Conservation (phyloP, 768 basidiomycete genomes). For the Kwoniella mangroviensis region DNA sequence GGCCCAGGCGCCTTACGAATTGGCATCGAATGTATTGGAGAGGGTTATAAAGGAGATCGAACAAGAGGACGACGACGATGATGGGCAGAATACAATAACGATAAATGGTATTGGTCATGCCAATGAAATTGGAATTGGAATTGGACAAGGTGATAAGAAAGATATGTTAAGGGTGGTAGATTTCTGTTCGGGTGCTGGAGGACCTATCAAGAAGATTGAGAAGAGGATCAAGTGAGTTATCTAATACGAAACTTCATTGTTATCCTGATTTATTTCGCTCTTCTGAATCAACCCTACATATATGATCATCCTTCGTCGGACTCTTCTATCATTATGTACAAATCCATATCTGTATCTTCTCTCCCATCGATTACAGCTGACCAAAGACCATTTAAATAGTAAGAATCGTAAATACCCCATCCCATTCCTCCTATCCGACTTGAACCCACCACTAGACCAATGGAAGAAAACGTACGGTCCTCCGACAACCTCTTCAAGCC, state of each 20-base stretch:
- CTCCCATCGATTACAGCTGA: too few species aligned
- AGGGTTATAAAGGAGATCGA: slow-evolving; percentile 36
- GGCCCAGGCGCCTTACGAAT: slow-evolving; percentile 36
- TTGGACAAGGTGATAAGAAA: slow-evolving; percentile 6
- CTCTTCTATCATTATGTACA: background rate
- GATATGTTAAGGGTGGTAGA: slow-evolving; percentile 43
- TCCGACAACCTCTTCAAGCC: background rate
- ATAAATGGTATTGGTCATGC: background rate
- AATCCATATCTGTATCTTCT: background rate
- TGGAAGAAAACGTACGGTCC: slow-evolving; percentile 31
- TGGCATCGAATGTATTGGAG: slow-evolving; percentile 40
- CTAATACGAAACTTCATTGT: slow-evolving; percentile 32
- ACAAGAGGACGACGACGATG: slow-evolving; percentile 15
- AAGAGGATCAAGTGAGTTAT: slow-evolving; percentile 50
- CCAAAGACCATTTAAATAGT: slow-evolving; percentile 14
- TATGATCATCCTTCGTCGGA: too few species aligned
- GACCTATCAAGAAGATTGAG: slow-evolving; percentile 49
- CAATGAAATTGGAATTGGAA: background rate
- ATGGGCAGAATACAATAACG: background rate
- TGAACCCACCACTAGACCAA: slow-evolving; percentile 44
- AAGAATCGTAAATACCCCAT: slow-evolving; percentile 32
- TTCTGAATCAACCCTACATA: too few species aligned
- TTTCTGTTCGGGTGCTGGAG: slow-evolving; percentile 53
- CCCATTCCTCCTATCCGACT: slow-evolving; percentile 47
- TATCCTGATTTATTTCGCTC: slow-evolving; percentile 32